Conservation (phyloP, 2,329 filamentous ascomycete genomes). For the Xylariaceae sp. region DNA sequence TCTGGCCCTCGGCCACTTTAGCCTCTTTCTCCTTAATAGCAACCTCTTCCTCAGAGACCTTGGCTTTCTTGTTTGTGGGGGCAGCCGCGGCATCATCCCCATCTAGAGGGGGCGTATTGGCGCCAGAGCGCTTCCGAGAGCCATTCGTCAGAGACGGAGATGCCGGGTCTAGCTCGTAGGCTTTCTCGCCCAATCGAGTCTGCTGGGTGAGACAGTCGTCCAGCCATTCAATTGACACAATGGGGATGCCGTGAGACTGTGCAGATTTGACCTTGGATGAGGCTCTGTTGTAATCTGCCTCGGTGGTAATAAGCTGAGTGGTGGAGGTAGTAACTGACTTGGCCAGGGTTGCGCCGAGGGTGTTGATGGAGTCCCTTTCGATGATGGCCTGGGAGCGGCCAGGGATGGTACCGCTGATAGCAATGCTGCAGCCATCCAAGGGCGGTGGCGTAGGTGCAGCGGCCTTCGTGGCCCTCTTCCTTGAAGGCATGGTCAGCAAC, state of each 20-base stretch:
- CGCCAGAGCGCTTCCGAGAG: constrained; percentile 16
- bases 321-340: constrained; percentile 41
- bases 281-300: constrained; percentile 41
- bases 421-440: constrained; percentile 43
- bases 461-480: constrained; percentile 10
- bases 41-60: constrained; percentile 15
- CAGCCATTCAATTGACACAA: constrained; percentile 58
- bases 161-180: constrained; percentile 16
- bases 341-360: constrained; percentile 41
- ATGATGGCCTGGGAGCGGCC: constrained; percentile 42
- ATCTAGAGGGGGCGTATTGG: constrained; percentile 11
- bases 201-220: constrained; percentile 41
- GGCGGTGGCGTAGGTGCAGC: constrained; percentile 20
- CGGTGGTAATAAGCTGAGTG: constrained; percentile 51
- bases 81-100: constrained; percentile 13
- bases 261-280: constrained; percentile 46
- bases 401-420: constrained; percentile 54
- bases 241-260: constrained; percentile 36
- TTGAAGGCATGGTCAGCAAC: constrained; percentile 14
- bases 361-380: constrained; percentile 33
- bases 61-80: constrained; percentile 26
- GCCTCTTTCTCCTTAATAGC: constrained; percentile 12
- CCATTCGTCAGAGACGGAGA: constrained; percentile 7
- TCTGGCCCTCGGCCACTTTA: constrained; percentile 33
- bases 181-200: constrained; percentile 28